phyloP scores from a whole-genome alignment of 371 early-diverging fungal genomes.

The Dichotomocladium elegans region DNA sequence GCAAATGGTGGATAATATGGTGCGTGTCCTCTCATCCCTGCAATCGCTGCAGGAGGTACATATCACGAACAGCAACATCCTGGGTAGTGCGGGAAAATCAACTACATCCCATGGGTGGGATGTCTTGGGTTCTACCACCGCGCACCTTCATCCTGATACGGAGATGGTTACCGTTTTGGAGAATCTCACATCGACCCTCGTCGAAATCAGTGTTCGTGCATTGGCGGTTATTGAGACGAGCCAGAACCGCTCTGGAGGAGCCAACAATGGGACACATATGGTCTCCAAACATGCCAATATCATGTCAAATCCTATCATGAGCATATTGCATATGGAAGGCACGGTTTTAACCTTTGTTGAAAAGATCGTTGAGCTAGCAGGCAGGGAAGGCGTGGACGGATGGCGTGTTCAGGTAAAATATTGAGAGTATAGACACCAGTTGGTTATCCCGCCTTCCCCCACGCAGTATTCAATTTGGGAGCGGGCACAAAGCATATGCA shows the following conservation, averaged over 20 bases:
- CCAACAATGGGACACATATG: background rate
- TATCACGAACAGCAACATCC: background rate
- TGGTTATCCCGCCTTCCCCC: too few species aligned
- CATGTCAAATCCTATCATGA: conserved; percentile 28
- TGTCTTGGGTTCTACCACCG: background rate
- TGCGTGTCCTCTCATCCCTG: conserved; percentile 22
- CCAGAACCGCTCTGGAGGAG: conserved; percentile 1
- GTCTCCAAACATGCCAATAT: conserved; percentile 24
- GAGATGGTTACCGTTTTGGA: conserved; percentile 15
- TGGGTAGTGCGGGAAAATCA: too few species aligned
- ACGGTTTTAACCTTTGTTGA: conserved; percentile 32
- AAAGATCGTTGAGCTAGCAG: conserved; percentile 33
- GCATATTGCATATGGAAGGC: conserved; percentile 34
- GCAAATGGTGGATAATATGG: conserved; percentile 38
- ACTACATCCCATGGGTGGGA: background rate
- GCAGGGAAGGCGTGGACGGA: conserved; percentile 24
- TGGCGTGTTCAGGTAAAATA: conserved; percentile 19
- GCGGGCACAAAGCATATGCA: too few species aligned
- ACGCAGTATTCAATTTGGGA: too few species aligned
- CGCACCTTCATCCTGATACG: background rate
- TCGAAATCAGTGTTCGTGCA: conserved; percentile 34
- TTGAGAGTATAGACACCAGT: too few species aligned
- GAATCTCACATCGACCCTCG: conserved; percentile 26
- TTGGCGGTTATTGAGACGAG: conserved; percentile 34
- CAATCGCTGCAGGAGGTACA: conserved; percentile 21